A percentile compares a stretch with the other conserved stretches of the same genome.
These are phyloP conservation scores for Pyrrhoderma noxium DNA, from an alignment of 1,284 basidiomycete genomes.

Conservation along the genomic window DNA sequence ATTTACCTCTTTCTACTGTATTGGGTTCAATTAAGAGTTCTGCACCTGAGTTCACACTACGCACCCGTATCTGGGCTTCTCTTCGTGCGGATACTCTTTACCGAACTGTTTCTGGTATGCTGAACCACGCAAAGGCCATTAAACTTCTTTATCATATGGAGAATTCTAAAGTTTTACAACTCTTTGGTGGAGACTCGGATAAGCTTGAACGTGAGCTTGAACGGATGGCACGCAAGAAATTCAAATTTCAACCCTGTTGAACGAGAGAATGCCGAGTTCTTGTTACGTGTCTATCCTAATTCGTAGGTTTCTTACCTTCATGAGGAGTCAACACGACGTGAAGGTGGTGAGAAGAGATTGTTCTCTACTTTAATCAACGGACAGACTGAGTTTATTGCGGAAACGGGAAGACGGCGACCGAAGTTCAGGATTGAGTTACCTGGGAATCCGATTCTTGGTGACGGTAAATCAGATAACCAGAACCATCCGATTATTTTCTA, in stretches of 20 bases:
- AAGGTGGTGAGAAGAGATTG: constrained; percentile 93
- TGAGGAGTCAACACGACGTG: too few relatives aligned
- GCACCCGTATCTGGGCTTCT: too few relatives aligned
- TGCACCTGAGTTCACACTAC: too few relatives aligned
- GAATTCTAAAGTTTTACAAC: constrained; percentile 95
- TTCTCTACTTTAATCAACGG: constrained; percentile 97
- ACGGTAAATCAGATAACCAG: constrained; percentile 99
- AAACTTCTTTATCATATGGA: too few relatives aligned
- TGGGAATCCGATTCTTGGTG: constrained; percentile 97
- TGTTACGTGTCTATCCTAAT: too few relatives aligned
- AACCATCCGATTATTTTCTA: constrained; percentile 99
- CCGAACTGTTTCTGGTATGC: too few relatives aligned
- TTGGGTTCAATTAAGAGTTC: too few relatives aligned
- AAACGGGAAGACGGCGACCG: constrained; percentile 83
- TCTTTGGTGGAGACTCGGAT: constrained; percentile 96
- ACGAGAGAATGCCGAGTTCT: constrained; percentile 97
- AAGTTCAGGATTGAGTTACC: constrained; percentile 99
- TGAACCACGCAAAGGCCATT: too few relatives aligned
- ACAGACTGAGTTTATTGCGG: constrained; percentile 90
- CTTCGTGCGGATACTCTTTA: too few relatives aligned
- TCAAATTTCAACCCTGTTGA: constrained; percentile 99
- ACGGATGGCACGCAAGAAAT: constrained; percentile 95
- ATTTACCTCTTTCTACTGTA: too few relatives aligned
- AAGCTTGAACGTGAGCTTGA: constrained; percentile 95
- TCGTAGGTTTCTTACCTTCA: too few relatives aligned